Conservation (phyloP, 139 green algal species). For the Volvox africanus region DNA sequence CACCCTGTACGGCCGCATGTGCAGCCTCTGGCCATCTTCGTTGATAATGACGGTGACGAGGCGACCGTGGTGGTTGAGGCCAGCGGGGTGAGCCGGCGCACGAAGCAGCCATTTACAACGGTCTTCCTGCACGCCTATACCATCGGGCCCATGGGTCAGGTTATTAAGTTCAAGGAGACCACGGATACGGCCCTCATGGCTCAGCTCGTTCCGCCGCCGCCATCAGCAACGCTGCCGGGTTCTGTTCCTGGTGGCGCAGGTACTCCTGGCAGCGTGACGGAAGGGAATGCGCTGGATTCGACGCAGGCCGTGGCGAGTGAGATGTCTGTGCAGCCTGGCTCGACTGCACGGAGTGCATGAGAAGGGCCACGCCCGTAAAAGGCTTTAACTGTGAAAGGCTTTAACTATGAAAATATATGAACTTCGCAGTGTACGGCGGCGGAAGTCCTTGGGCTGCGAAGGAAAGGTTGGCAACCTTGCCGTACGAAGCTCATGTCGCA, state of each 20-base stretch:
- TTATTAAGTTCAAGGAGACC: constrained; percentile 43
- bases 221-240: neutral
- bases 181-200: constrained; percentile 31
- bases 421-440: no score
- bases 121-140: constrained; percentile 34
- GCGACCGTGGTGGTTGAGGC: constrained; percentile 42
- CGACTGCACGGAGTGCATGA: neutral
- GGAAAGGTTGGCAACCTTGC: no score
- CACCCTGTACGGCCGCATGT: no score
- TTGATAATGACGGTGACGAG: constrained; percentile 47
- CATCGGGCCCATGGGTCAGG: constrained; percentile 6
- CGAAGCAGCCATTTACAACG: constrained; percentile 2
- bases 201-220: constrained; percentile 24
- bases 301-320: neutral
- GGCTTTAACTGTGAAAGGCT: no score
- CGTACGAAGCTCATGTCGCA: no score
- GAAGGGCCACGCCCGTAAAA: no score
- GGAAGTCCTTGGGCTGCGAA: no score
- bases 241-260: neutral
- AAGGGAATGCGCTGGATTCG: neutral
- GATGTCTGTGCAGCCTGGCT: neutral
- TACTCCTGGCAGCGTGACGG: no score
- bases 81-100: constrained; percentile 4
- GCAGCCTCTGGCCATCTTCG: constrained; percentile 41
- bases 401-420: no score